Percentiles rank a stretch among this genome's conserved stretches.
Evolutionary conservation across 2,329 filamentous ascomycete species (phyloP).

Genomic region (Grosmannia huntii): DNA sequence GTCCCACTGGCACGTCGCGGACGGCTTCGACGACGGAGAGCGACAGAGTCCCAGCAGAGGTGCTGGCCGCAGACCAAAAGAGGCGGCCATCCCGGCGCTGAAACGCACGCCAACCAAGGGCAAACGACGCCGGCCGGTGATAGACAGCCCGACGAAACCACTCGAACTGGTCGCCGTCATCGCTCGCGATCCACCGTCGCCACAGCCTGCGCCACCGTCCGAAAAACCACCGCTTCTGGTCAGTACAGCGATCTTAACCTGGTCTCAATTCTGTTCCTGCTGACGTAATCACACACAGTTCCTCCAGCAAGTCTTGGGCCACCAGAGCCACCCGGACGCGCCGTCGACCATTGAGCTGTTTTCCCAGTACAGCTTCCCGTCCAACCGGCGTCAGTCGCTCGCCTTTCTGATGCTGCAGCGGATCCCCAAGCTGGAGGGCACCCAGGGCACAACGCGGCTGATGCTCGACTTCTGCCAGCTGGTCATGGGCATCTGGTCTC

Average conservation of each 20-base stretch:
- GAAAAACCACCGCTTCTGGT: constrained; percentile 30
- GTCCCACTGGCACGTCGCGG: constrained; percentile 47
- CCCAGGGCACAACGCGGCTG: constrained; percentile 36
- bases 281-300: constrained; percentile 28
- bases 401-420: constrained; percentile 56
- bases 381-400: constrained; percentile 49
- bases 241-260: no score
- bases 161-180: constrained; percentile 33
- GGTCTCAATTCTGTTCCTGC: no score
- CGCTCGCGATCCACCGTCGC: no score
- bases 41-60: constrained; percentile 41
- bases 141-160: constrained; percentile 54
- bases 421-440: constrained; percentile 43
- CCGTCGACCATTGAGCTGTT: constrained; percentile 56
- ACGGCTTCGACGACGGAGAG: constrained; percentile 65
- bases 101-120: constrained; percentile 51
- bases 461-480: constrained; percentile 52
- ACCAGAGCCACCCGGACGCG: constrained; percentile 40
- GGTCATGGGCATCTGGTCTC: constrained; percentile 54
- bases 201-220: not conserved
- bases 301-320: constrained; percentile 51
- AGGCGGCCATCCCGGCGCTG: constrained; percentile 29
- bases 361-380: constrained; percentile 51
- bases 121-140: constrained; percentile 55
- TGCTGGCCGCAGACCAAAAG: constrained; percentile 22